Conservation (phyloP, 305 asterid species). For the Solanum chacoense region DNA sequence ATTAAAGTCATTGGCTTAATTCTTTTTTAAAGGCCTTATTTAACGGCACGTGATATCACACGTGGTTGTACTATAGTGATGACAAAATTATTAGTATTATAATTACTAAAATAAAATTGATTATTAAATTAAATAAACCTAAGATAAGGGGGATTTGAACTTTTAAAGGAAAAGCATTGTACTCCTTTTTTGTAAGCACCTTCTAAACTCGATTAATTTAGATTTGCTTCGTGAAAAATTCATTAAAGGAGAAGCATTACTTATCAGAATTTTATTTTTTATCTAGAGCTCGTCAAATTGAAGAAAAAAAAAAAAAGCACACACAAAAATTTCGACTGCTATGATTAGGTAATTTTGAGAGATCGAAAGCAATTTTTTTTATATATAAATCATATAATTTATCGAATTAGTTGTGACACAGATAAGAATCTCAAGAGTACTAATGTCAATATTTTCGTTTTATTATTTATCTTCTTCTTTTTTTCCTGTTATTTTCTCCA, state of each 20-base stretch:
- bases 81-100: background rate
- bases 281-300: background rate
- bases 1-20: background rate
- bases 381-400: background rate
- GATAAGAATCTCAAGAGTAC: background rate
- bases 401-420: background rate
- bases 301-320: background rate
- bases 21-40: background rate
- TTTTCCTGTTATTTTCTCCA: background rate
- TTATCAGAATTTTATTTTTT: too few relatives aligned
- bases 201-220: background rate
- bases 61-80: slow-evolving; percentile 22
- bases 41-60: slow-evolving; percentile 47
- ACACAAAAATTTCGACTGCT: too few relatives aligned
- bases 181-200: background rate
- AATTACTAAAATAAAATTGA: background rate
- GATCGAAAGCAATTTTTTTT: too few relatives aligned
- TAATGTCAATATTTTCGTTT: background rate
- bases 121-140: background rate
- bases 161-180: background rate
- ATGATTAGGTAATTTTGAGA: background rate
- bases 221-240: background rate
- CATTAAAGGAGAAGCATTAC: background rate
- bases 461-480: too few relatives aligned
- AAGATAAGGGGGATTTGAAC: background rate